Conservation (phyloP, 306 rosid genomes). For the Casuarina equisetifolia region DNA sequence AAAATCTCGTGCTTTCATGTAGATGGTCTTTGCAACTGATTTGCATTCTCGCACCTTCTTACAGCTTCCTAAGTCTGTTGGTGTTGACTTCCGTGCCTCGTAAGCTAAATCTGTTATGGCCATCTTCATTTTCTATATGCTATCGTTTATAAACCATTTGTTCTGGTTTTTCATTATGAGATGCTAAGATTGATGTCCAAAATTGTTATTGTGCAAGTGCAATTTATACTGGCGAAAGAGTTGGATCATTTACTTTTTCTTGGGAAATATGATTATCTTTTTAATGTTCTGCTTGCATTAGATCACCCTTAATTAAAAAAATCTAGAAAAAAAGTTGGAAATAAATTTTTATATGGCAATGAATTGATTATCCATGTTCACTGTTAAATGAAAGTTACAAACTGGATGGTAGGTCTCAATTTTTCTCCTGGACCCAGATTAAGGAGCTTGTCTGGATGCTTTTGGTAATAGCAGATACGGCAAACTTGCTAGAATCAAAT, state of each 20-base stretch:
- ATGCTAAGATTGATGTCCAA: neutral
- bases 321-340: neutral
- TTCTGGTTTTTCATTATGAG: neutral
- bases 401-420: neutral
- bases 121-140: neutral
- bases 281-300: neutral
- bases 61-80: slow-evolving; percentile 91
- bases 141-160: neutral
- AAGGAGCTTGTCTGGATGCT: neutral
- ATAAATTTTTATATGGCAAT: neutral
- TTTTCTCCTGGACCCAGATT: neutral
- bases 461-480: neutral
- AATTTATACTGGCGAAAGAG: neutral
- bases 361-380: neutral
- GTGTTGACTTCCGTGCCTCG: slow-evolving; percentile 99
- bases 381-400: neutral
- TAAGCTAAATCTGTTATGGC: slow-evolving; percentile 42
- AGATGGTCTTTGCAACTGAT: slow-evolving; percentile 96
- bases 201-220: neutral
- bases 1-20: slow-evolving; percentile 35
- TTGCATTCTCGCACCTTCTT: slow-evolving; percentile 86
- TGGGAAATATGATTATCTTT: neutral
- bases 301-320: neutral
- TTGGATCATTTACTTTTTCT: neutral
- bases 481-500: neutral